phyloP scores from a whole-genome alignment of 2,329 filamentous ascomycete species.

The Chrysosporium keratinophilum region DNA sequence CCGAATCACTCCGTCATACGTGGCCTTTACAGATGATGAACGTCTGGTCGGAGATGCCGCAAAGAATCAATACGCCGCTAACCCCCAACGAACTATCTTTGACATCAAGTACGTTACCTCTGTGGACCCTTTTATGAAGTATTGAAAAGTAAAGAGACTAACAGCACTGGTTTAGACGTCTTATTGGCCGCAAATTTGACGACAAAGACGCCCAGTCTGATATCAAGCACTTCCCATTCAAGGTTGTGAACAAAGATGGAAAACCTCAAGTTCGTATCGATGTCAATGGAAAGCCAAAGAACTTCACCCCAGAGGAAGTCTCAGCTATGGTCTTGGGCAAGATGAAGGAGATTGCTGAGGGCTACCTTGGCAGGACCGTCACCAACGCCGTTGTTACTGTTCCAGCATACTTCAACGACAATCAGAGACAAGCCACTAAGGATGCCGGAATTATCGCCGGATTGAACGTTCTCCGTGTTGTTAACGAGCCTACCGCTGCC shows the following conservation, averaged over 20 bases:
- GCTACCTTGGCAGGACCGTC: constrained; percentile 51
- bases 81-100: constrained; percentile 66
- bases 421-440: constrained; percentile 94
- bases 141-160: not conserved
- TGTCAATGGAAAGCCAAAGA: constrained; percentile 48
- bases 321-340: constrained; percentile 57
- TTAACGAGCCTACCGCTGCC: constrained; percentile 92
- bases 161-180: constrained; percentile 45
- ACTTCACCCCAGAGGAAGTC: constrained; percentile 56
- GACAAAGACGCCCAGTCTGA: constrained; percentile 86
- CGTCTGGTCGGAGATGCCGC: constrained; percentile 93
- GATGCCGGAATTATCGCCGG: constrained; percentile 86
- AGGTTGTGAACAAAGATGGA: constrained; percentile 76
- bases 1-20: constrained; percentile 90
- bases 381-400: constrained; percentile 72
- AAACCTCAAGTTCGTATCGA: constrained; percentile 73
- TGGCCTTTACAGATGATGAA: constrained; percentile 94
- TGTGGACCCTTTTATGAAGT: not conserved
- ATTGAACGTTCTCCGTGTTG: constrained; percentile 88
- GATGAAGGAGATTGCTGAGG: constrained; percentile 58
- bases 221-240: constrained; percentile 98
- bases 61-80: constrained; percentile 84
- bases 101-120: constrained; percentile 67
- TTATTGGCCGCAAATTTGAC: constrained; percentile 73
- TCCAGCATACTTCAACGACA: constrained; percentile 97